phyloP scores from a whole-genome alignment of 2,329 filamentous ascomycete species.

The Aspergillus sp. region DNA sequence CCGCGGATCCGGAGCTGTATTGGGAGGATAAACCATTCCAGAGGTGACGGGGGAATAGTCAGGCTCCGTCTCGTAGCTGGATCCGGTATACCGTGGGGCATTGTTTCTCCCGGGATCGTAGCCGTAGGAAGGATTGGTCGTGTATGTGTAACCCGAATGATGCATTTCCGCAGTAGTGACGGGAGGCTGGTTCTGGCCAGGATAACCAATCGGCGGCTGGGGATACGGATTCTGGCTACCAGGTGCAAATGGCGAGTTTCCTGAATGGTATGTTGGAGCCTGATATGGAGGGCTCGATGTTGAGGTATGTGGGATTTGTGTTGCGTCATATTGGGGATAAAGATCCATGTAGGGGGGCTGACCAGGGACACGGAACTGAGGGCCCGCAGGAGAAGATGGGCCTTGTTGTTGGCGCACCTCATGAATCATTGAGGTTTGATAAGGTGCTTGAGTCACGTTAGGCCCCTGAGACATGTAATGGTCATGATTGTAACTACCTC shows the following conservation, averaged over 20 bases:
- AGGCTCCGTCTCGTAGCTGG: slow-evolving; percentile 32
- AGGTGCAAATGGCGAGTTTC: slow-evolving; percentile 26
- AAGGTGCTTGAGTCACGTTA: slow-evolving; percentile 29
- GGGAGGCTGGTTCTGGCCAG: slow-evolving; percentile 26
- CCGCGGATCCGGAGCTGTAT: slow-evolving; percentile 32
- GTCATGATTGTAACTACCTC: slow-evolving; percentile 35
- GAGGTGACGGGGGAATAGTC: slow-evolving; percentile 34
- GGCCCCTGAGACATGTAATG: slow-evolving; percentile 26
- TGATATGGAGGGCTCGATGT: slow-evolving; percentile 26
- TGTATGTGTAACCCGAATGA: slow-evolving; percentile 32
- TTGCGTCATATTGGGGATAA: slow-evolving; percentile 26
- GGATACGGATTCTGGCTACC: slow-evolving; percentile 28
- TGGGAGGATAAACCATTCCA: slow-evolving; percentile 32
- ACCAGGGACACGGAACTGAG: slow-evolving; percentile 25
- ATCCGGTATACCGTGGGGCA: slow-evolving; percentile 33
- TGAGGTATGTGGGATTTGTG: too few relatives aligned
- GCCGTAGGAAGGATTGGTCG: slow-evolving; percentile 22
- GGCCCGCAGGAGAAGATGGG: slow-evolving; percentile 29
- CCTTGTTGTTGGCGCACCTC: slow-evolving; percentile 30
- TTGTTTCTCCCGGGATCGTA: slow-evolving; percentile 31
- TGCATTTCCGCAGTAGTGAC: slow-evolving; percentile 33
- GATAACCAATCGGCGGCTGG: slow-evolving; percentile 22
- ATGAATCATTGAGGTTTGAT: slow-evolving; percentile 28
- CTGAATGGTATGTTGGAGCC: slow-evolving; percentile 22
- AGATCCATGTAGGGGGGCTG: slow-evolving; percentile 26